Evolutionary conservation across 2,329 filamentous ascomycete species (phyloP).

Genomic region (Apiospora pterosperma): DNA sequence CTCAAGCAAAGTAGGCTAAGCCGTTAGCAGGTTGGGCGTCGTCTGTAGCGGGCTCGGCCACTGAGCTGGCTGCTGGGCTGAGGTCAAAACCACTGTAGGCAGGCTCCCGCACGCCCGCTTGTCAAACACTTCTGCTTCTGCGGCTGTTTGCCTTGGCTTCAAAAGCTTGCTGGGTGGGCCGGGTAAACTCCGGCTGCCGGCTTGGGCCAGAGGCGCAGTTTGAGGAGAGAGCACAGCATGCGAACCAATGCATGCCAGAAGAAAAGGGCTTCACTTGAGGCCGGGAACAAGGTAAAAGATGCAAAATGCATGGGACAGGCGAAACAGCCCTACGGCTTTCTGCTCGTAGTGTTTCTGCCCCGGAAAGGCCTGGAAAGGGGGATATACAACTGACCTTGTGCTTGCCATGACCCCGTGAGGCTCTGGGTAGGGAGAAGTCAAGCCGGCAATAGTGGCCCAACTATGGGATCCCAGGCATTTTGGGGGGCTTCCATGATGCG

Average conservation of each 20-base stretch:
- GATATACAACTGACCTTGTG: conserved; percentile 5
- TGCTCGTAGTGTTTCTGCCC: neutral
- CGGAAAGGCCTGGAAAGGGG: neutral
- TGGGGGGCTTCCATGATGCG: neutral
- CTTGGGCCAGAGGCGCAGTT: conserved; percentile 4
- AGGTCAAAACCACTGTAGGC: neutral
- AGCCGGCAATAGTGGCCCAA: conserved; percentile 5
- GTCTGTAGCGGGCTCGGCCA: neutral
- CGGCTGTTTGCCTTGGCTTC: neutral
- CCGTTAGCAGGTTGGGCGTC: neutral
- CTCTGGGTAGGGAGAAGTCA: conserved; percentile 1
- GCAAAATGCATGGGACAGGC: neutral
- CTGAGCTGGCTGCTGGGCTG: neutral
- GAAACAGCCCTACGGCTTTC: neutral
- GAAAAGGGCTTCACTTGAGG: neutral
- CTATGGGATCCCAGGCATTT: neutral
- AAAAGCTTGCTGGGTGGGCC: neutral
- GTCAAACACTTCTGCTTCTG: neutral
- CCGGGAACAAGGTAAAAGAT: neutral
- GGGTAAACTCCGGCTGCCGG: conserved; percentile 8
- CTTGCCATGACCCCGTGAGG: conserved; percentile 4
- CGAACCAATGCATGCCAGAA: neutral
- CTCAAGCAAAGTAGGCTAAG: neutral
- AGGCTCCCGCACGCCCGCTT: neutral
- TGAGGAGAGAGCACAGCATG: conserved; percentile 6